Conservation (phyloP, 768 basidiomycete species). For the Polyporus arcularius region DNA sequence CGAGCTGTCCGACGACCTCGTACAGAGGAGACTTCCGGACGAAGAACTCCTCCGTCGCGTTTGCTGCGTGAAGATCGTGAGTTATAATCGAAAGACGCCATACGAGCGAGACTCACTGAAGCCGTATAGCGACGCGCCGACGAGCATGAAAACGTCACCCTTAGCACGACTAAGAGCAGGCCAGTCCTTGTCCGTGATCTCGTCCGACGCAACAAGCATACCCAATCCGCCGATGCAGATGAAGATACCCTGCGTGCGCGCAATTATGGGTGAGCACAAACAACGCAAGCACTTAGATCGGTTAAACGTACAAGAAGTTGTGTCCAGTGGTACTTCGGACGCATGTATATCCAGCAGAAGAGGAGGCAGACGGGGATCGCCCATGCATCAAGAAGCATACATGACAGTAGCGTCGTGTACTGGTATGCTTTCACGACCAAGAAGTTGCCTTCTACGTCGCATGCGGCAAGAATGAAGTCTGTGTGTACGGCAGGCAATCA, state of each 20-base stretch:
- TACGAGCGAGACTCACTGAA: slow-evolving; percentile 57
- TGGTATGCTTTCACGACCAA: slow-evolving; percentile 84
- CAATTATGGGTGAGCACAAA: not conserved
- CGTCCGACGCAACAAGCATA: slow-evolving; percentile 77
- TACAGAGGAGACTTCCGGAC: slow-evolving; percentile 79
- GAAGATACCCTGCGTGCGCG: slow-evolving; percentile 55
- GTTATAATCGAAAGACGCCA: not conserved
- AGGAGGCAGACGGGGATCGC: slow-evolving; percentile 86
- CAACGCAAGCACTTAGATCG: not conserved
- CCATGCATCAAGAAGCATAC: slow-evolving; percentile 94
- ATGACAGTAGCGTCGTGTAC: slow-evolving; percentile 85
- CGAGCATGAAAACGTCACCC: slow-evolving; percentile 86
- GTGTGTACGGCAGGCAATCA: not conserved
- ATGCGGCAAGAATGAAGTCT: slow-evolving; percentile 79
- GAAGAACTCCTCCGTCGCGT: slow-evolving; percentile 87
- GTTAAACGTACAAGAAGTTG: slow-evolving; percentile 62
- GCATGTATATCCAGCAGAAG: slow-evolving; percentile 84
- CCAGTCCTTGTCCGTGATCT: slow-evolving; percentile 77
- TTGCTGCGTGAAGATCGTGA: slow-evolving; percentile 48
- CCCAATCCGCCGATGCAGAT: slow-evolving; percentile 78
- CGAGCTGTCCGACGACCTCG: slow-evolving; percentile 86
- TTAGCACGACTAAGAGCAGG: slow-evolving; percentile 64
- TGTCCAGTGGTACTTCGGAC: slow-evolving; percentile 79
- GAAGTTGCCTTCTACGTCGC: slow-evolving; percentile 89
- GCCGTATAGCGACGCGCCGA: slow-evolving; percentile 84